Evolutionary conservation across 129 eudicot species (phyloP), one percentile per base, ranked within the genome.

Genomic region (Apium graveolens): DNA sequence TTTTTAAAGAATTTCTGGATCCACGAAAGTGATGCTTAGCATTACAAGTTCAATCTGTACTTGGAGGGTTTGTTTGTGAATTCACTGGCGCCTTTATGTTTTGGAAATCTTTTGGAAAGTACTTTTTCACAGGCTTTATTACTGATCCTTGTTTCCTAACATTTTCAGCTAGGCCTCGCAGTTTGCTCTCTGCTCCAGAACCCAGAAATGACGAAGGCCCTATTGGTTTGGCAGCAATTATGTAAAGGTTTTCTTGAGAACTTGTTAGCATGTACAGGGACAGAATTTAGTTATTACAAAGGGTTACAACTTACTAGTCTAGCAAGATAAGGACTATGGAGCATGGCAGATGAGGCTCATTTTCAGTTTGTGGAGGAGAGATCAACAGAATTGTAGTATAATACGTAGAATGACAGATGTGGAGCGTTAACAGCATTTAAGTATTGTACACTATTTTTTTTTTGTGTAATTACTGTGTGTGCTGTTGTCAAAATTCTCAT

Each of bases 191-290:
- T 80, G 84, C 84, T 70, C 70, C 85, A 51, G 96, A 89, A 49
- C 79, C 93, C 73, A 86, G 73, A 43, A 80, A 79, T 11, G 90
- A 84, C 5, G 93, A 89, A 77, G 97, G 86, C 60, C 60, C 82
- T 60, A 81, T 91, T 20, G 98, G 98, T 16, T 80, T 93, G 85
- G 98, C 98, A 76, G 91, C 91, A 27, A 87, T 93, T 43, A 69
- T 81, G 86, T 93, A 80, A 68, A 77, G 17, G 73, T 31, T 12
- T n/a, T 43, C 57, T 44, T 16, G 11, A 73, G 76, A 43, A 3
- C 5, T 74, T 46, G 44, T 46, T 39, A 26, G 32, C 31, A 24
- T 74, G 77, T 74, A 74, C 57, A 74, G 60, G 13, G 76, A 41
- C 20, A 26, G 0, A 74, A 31, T 74, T 27, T 74, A 6, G 35